Evolutionary conservation across 495 filamentous ascomycete species (phyloP).

Genomic region (Lophiotrema nucula): DNA sequence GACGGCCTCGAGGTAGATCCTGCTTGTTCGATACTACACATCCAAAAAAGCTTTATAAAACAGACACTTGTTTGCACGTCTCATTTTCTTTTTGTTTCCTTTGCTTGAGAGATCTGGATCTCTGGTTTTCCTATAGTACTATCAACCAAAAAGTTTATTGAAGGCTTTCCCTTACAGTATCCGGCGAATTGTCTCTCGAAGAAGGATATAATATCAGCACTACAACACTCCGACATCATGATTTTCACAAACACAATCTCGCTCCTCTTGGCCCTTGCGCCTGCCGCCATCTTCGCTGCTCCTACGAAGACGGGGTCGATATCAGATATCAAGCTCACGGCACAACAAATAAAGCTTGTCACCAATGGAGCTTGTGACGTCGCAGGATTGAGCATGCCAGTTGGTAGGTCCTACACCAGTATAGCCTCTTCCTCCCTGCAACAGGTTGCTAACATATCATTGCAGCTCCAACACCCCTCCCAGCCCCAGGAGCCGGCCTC

Average conservation of each 20-base stretch:
- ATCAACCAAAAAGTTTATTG: too few species aligned
- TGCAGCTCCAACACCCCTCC: conserved; percentile 49
- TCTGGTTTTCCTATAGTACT: neutral
- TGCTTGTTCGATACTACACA: too few species aligned
- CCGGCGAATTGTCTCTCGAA: too few species aligned
- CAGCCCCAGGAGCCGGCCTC: conserved; percentile 56
- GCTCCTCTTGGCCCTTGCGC: conserved; percentile 31
- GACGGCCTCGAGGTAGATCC: conserved; percentile 9
- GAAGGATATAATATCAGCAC: neutral
- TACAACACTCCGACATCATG: conserved; percentile 24
- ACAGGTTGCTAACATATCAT: conserved; percentile 15
- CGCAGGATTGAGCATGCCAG: neutral
- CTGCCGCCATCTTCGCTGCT: conserved; percentile 21
- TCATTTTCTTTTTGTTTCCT: conserved; percentile 6
- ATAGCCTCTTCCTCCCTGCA: neutral
- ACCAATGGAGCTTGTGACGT: too few species aligned
- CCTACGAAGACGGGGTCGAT: conserved; percentile 12
- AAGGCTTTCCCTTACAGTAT: too few species aligned
- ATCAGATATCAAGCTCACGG: too few species aligned
- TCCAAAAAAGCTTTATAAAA: too few species aligned
- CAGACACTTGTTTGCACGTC: too few species aligned
- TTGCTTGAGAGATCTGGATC: conserved; percentile 2
- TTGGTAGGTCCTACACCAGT: conserved; percentile 4
- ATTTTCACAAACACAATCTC: conserved; percentile 26
- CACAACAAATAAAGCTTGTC: too few species aligned